Conservation (phyloP, 176 grass and related monocot species). For the Pontederia crassipes region DNA sequence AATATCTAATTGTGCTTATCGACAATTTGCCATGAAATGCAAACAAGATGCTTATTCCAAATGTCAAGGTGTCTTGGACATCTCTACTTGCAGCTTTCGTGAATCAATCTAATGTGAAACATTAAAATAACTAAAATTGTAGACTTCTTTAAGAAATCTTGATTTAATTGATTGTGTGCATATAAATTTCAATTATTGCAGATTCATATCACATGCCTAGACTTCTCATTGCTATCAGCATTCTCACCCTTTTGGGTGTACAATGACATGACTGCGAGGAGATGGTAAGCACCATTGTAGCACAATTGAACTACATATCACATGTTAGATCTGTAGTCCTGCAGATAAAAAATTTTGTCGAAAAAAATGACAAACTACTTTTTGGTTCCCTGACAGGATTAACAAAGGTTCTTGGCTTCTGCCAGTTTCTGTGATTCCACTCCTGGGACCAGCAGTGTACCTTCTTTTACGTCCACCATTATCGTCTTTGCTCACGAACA, state of each 20-base stretch:
- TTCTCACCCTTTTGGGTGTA: conserved; percentile 96
- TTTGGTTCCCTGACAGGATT: conserved; percentile 26
- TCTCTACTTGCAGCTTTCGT: too few relatives aligned
- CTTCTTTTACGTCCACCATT: conserved; percentile 67
- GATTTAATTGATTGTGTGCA: conserved; percentile 8
- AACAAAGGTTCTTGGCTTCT: conserved; percentile 72
- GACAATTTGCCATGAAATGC: neutral
- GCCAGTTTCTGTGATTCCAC: conserved; percentile 46
- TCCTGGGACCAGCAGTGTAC: conserved; percentile 70
- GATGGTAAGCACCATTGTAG: conserved; percentile 39
- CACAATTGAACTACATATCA: neutral
- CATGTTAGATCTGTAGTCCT: too few relatives aligned
- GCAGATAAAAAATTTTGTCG: too few relatives aligned
- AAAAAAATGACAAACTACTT: too few relatives aligned
- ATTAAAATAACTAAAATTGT: too few relatives aligned
- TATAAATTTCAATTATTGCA: conserved; percentile 30
- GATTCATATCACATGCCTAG: conserved; percentile 72
- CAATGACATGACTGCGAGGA: conserved; percentile 82
- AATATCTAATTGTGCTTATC: neutral
- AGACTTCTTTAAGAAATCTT: too few relatives aligned
- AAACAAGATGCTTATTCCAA: conserved; percentile 8
- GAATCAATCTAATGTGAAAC: too few relatives aligned
- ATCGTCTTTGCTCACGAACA: conserved; percentile 44
- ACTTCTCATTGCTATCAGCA: conserved; percentile 59
- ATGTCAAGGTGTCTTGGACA: neutral